Percentiles rank a stretch among this genome's conserved stretches.
Conservation (phyloP, 495 filamentous ascomycete species). For the Aspergillus baeticus region DNA sequence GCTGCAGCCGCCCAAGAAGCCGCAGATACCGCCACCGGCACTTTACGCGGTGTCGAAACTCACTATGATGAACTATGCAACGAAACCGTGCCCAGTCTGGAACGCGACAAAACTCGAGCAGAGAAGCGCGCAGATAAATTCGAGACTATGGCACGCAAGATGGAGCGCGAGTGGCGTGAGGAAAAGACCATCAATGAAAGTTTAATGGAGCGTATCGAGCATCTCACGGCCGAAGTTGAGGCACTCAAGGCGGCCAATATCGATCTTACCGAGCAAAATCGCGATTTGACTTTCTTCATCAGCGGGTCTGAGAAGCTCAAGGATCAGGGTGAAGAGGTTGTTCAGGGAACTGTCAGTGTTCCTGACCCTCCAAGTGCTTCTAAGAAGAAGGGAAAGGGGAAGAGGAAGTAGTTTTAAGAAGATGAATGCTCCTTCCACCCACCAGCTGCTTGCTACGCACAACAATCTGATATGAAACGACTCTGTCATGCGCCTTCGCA, state of each 20-base stretch:
- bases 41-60: constrained; percentile 52
- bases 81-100: constrained; percentile 62
- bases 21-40: constrained; percentile 49
- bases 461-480: too few species aligned
- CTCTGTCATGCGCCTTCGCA: too few species aligned
- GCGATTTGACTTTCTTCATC: constrained; percentile 90
- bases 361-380: constrained; percentile 46
- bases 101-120: constrained; percentile 68
- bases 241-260: constrained; percentile 52
- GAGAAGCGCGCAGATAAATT: constrained; percentile 67
- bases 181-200: constrained; percentile 82
- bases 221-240: constrained; percentile 58
- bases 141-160: constrained; percentile 67
- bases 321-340: constrained; percentile 61
- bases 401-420: constrained; percentile 16
- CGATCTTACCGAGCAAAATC: constrained; percentile 77
- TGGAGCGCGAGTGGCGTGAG: constrained; percentile 79
- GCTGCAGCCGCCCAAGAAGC: constrained; percentile 60
- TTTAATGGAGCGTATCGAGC: constrained; percentile 72
- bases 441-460: too few species aligned
- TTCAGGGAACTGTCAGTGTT: constrained; percentile 56
- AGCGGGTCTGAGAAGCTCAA: constrained; percentile 77
- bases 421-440: too few species aligned
- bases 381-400: constrained; percentile 56
- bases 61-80: constrained; percentile 55